Percentiles rank a stretch among this genome's conserved stretches.
These are phyloP conservation scores for Malus hybrid DNA, from an alignment of 331 rosid genomes.

Conservation along the genomic window DNA sequence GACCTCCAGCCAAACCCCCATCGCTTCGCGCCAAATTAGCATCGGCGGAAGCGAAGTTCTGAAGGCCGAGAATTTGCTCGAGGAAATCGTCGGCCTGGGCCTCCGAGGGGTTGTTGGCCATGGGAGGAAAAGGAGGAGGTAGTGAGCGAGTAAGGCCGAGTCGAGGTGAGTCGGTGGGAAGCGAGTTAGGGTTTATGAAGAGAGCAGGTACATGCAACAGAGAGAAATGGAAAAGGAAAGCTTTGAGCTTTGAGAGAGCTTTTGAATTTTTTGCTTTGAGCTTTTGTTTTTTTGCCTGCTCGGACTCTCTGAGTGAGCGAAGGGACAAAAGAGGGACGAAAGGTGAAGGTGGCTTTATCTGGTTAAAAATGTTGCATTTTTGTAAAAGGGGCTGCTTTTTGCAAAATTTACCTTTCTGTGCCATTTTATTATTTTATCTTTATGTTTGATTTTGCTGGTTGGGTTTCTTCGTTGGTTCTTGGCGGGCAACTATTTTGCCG, in stretches of 20 bases:
- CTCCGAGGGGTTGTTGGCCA: slow-evolving; percentile 81
- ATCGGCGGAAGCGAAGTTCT: slow-evolving; percentile 60
- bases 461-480: not conserved
- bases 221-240: not conserved
- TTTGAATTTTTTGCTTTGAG: not conserved
- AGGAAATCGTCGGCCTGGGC: slow-evolving; percentile 77
- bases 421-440: not conserved
- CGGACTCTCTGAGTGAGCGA: not conserved
- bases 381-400: slow-evolving; percentile 29
- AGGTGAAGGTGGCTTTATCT: slow-evolving; percentile 34
- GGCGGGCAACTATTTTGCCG: not conserved
- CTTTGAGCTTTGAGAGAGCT: not conserved
- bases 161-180: slow-evolving; percentile 15
- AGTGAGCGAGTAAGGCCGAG: slow-evolving; percentile 1
- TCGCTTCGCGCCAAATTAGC: slow-evolving; percentile 42
- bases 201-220: slow-evolving; percentile 43
- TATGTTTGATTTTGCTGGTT: not conserved
- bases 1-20: slow-evolving; percentile 34
- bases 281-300: not conserved
- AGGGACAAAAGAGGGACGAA: slow-evolving; percentile 13
- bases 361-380: slow-evolving; percentile 24
- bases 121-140: slow-evolving; percentile 5
- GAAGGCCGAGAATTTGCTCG: slow-evolving; percentile 82
- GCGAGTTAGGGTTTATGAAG: slow-evolving; percentile 12
- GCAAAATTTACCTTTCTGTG: slow-evolving; percentile 14